Evolutionary conservation across 306 rosid genomes (phyloP), one percentile per base, ranked within the genome.

Genomic region (Sophora flavescens): DNA sequence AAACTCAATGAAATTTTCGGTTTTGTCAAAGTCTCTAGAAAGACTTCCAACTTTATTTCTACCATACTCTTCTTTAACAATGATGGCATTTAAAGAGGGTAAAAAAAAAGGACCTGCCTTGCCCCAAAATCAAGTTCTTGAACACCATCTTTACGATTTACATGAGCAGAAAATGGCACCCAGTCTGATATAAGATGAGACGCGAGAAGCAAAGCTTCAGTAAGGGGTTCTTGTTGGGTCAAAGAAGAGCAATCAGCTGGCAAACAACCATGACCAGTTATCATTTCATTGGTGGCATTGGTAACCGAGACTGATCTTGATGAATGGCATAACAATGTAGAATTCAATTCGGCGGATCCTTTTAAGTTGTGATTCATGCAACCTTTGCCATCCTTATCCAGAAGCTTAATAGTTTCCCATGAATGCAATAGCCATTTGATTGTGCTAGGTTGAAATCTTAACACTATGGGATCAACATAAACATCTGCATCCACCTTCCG

Each of bases 81-180:
- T 8, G 63, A 78, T 53, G 83, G 54, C 62, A 77, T 48, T 63
- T 44, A 68, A 79, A 69, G 42, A 41, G 35, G 17, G 50, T 6
- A 44, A 65, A 69, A 44, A 65, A 69, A 35, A 26, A 76, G 67
- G 57, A 80, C 98, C 53, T 76, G 89, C 98, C 98, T 95, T 42
- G 91, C 93, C 70, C 93, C 98, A 85, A 94, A 94, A 83, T 95
- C 97, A 88, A 81, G 83, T 82, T 92, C 98, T 72, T 81, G 89
- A 77, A 80, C 30, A 47, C 83, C 87, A 64, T 85, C 84, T 64
- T 50, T 87, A 38, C 38, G 82, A 64, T 38, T 78, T 52, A 60
- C 47, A 77, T 81, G 60, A 64, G 81, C 36, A 17, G 88, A 81
- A 28, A 51, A 78, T 30, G 97, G 95, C 38, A 95, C 91, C 98